Percentiles rank a stretch among this genome's conserved stretches.
phyloP scores from a whole-genome alignment of 441 rosid genomes.

The Populus hybrid region DNA sequence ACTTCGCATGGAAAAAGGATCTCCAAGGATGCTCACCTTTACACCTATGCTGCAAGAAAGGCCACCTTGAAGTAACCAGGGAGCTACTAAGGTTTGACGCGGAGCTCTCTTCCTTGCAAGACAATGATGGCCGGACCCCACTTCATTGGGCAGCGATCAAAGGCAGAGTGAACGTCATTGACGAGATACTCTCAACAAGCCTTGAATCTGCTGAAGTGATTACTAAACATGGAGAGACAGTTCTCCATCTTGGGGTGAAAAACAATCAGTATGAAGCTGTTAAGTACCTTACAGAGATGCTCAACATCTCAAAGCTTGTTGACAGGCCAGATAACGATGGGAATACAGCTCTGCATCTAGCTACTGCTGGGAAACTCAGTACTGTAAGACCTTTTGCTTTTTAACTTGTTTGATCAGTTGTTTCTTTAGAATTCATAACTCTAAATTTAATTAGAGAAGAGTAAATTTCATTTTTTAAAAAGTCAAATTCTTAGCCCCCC shows the following conservation, averaged over 20 bases:
- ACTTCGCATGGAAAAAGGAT: conserved; percentile 38
- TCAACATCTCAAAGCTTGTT: conserved; percentile 26
- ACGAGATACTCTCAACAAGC: conserved; percentile 34
- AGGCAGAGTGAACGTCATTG: conserved; percentile 39
- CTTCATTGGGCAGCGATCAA: conserved; percentile 46
- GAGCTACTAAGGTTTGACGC: conserved; percentile 36
- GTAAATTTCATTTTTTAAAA: too few relatives aligned
- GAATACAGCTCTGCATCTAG: conserved; percentile 49
- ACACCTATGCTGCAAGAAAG: conserved; percentile 44
- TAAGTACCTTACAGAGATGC: conserved; percentile 33
- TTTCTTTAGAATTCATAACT: neutral
- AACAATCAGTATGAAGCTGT: conserved; percentile 42
- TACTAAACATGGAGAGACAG: conserved; percentile 39
- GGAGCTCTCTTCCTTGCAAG: conserved; percentile 29
- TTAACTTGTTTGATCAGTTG: neutral
- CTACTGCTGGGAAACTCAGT: conserved; percentile 42
- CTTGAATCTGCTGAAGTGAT: conserved; percentile 30
- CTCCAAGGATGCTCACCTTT: conserved; percentile 31
- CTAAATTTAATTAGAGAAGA: neutral
- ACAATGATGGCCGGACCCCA: conserved; percentile 44
- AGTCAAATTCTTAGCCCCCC: too few relatives aligned
- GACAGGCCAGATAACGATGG: conserved; percentile 37
- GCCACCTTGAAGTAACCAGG: conserved; percentile 38
- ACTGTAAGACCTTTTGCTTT: conserved; percentile 21
- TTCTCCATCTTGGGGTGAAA: conserved; percentile 46